Conservation (phyloP, 2,329 filamentous ascomycete genomes). For the Hansfordia pulvinata region DNA sequence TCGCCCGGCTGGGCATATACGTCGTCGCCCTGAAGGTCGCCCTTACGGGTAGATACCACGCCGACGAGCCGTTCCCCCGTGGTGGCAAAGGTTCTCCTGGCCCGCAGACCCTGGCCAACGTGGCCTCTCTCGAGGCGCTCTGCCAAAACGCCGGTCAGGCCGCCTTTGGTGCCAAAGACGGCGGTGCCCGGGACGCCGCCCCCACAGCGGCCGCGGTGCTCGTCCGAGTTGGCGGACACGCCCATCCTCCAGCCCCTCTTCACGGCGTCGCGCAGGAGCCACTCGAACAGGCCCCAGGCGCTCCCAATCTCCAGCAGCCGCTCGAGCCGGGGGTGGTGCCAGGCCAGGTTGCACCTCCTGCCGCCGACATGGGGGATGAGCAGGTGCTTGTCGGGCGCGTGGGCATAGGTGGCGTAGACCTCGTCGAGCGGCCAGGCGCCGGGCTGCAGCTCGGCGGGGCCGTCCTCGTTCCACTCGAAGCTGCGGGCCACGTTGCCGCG, state of each 20-base stretch:
- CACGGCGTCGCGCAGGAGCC: constrained; percentile 17
- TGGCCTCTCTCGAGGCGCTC: constrained; percentile 7
- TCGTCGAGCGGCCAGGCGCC: constrained; percentile 22
- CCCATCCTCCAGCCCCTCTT: constrained; percentile 18
- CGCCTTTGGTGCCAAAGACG: constrained; percentile 18
- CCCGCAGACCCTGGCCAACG: constrained; percentile 11
- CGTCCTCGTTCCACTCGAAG: constrained; percentile 22
- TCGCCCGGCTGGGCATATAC: constrained; percentile 5
- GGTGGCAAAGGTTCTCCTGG: constrained; percentile 16
- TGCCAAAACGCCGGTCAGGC: constrained; percentile 13
- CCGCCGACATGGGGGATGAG: constrained; percentile 22
- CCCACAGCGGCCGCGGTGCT: constrained; percentile 20
- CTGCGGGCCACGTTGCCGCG: constrained; percentile 18
- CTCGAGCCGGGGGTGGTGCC: constrained; percentile 21
- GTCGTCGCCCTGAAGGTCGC: constrained; percentile 14
- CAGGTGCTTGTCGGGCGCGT: constrained; percentile 15
- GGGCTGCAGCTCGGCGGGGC: constrained; percentile 14
- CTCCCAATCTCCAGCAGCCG: constrained; percentile 20
- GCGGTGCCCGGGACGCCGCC: constrained; percentile 20
- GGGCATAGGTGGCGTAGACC: constrained; percentile 21
- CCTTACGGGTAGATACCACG: constrained; percentile 6
- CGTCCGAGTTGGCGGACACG: constrained; percentile 20
- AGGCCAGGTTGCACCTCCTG: constrained; percentile 17
- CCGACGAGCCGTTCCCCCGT: constrained; percentile 16
- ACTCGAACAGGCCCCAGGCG: constrained; percentile 21